phyloP scores from a whole-genome alignment of 139 green algal species.

The Tetraselmis chui region DNA sequence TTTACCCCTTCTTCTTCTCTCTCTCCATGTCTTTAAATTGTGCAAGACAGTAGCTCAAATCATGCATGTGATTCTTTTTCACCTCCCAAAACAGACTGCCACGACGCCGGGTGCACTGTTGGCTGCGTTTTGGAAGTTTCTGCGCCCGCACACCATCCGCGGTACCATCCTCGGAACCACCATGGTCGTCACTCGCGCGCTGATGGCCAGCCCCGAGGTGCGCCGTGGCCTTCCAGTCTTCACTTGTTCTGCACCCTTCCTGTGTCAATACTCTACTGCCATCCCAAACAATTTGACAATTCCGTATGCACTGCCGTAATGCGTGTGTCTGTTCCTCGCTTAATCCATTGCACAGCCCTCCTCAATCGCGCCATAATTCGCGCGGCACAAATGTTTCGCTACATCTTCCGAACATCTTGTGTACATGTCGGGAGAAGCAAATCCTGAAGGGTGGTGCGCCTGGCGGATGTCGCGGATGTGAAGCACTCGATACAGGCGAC shows the following conservation, averaged over 20 bases:
- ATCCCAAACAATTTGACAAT: background rate
- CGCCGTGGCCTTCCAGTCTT: no score
- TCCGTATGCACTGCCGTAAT: background rate
- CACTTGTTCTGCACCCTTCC: no score
- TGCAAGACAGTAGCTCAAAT: background rate
- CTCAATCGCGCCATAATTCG: background rate
- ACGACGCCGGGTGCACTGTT: constrained; percentile 38
- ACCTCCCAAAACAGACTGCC: background rate
- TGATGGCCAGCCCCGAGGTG: constrained; percentile 59
- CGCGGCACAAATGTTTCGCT: no score
- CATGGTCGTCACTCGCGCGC: constrained; percentile 63
- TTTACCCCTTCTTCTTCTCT: background rate
- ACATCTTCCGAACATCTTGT: no score
- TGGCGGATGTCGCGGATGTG: no score
- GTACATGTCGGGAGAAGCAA: no score
- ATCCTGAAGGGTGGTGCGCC: no score
- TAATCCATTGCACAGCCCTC: background rate
- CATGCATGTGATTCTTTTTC: background rate
- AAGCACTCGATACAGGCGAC: no score
- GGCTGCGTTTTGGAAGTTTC: constrained; percentile 95
- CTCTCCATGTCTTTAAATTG: background rate
- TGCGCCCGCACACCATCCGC: constrained; percentile 94
- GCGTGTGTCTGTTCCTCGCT: background rate
- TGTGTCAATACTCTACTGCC: background rate
- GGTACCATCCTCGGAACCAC: constrained; percentile 79